Conservation (phyloP, 169 alveolate species). For the Plasmodium falciparum region DNA sequence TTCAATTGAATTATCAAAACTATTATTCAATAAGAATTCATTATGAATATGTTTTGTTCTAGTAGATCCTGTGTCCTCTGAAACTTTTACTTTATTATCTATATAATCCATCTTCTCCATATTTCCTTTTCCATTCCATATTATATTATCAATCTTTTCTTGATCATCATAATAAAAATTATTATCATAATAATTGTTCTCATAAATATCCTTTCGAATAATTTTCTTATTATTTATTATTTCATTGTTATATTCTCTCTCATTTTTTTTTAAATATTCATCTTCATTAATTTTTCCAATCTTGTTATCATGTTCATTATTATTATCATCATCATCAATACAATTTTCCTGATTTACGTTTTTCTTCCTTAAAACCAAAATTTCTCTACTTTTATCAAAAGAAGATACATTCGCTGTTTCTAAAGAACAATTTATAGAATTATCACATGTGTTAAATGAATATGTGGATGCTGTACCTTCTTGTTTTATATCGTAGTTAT, state of each 20-base stretch:
- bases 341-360: conserved; percentile 1
- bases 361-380: neutral
- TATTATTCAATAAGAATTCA: neutral
- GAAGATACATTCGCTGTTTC: conserved; percentile 68
- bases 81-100: no score
- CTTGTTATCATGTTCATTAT: conserved; percentile 1
- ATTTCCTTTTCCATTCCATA: no score
- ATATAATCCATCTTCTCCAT: no score
- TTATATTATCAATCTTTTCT: no score
- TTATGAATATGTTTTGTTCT: no score
- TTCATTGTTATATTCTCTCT: neutral
- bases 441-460: conserved; percentile 64
- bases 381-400: conserved; percentile 45
- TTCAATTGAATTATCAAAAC: neutral
- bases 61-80: no score
- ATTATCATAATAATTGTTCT: neutral
- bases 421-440: conserved; percentile 28
- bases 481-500: conserved; percentile 32
- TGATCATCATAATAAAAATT: no score
- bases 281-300: conserved; percentile 8
- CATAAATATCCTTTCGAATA: conserved; percentile 5
- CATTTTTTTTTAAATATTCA: neutral
- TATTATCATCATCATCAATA: neutral
- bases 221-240: neutral
- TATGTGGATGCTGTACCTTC: conserved; percentile 54